Evolutionary conservation across 805 yeast species (phyloP), one percentile per base, ranked within the genome.

Genomic region (Kodamaea lidongshanica): DNA sequence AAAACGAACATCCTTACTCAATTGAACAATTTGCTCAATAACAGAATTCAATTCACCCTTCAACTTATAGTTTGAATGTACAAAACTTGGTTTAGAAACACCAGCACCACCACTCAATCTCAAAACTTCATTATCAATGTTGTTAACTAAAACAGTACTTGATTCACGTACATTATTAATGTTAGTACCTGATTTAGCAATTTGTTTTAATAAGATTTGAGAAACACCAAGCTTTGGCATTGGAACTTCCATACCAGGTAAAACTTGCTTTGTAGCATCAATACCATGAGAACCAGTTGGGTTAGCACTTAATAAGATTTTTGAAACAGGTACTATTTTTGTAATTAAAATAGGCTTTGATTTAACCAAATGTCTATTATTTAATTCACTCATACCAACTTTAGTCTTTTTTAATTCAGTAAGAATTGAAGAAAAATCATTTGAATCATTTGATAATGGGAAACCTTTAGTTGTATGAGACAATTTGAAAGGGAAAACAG

Each of bases 401-500:
- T 79, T 75, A 40, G 77, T 61, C 14, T 54, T 33, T 23, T 53
- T 58, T 40, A 74, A 53, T 50, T 69, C 74, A 12, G 60, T 59
- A 10, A 38, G 44, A 16, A 59, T 42, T 11, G 12, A 17, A 6
- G 29, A 19, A 30, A 65, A 45, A 16, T 55, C 55, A 20, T 42
- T 50, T 23, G 61, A 48, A 27, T 70, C 58, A 14, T 79, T 55
- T 16, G 15, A 8, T 20, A 27, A 27, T 33, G 88, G 88, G 70
- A 79, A 79, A 23, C 56, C 46, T 14, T 67, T 64, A 10, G 85
- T 70, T 27, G 84, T 61, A 58, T 84, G 80, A 21, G 86, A 68
- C 43, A 88, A 68, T 58, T 86, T 89, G 68, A 89, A 85, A 34
- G 98, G 97, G 57, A 75, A 89, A 19, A 92, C 97, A 16, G 95